Evolutionary conservation across 306 rosid species (phyloP), one percentile per base, ranked within the genome.

Genomic region (Hylodesmum podocarpum): DNA sequence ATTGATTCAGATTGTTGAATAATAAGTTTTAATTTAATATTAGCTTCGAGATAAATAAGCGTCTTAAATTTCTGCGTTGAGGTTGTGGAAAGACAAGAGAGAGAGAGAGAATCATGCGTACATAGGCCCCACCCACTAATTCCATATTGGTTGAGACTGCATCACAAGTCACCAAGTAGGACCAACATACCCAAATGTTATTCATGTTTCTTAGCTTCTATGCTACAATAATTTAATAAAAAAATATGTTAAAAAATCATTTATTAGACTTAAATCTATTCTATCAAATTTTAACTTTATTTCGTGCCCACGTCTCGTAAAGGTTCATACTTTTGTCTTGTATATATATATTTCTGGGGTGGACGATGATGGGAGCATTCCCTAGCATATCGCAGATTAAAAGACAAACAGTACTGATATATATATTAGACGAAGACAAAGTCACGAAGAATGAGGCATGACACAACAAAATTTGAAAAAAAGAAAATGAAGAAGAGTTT

Each of bases 401-500:
- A 79, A 71, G 73, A 85, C 72, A 82, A 64, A 70, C 82, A 64
- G 76, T 61, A 14, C 22, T 72, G 67, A 41, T 8, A 54, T 19
- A 29, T 1, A 14, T 46, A 34, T 36, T 64, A 61, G 59, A 66
- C 50, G 77, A 63, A 85, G 88, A 93, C 92, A 93, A 83, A 75
- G 83, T 72, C 79, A 76, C 83, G 81, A 73, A 83, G 88, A 88
- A 83, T 85, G 80, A 78, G 92, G 88, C 89, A 91, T 72, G 88
- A 58, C 89, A 89, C 71, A 80, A 70, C 72, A 66, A 84, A 75
- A 47, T 72, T 61, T 73, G 72, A 78, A 71, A 71, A 77, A 46
- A 79, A 78, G 82, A 67, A 80, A 66, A 69, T 82, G 46, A 81
- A 77, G 73, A 75, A 64, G 72, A 66, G 86, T 62, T 80, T 69